Percentiles rank a stretch among this genome's conserved stretches.
These are phyloP conservation scores for Penicillium sp. DNA, from an alignment of 2,329 filamentous ascomycete species.

Conservation along the genomic window DNA sequence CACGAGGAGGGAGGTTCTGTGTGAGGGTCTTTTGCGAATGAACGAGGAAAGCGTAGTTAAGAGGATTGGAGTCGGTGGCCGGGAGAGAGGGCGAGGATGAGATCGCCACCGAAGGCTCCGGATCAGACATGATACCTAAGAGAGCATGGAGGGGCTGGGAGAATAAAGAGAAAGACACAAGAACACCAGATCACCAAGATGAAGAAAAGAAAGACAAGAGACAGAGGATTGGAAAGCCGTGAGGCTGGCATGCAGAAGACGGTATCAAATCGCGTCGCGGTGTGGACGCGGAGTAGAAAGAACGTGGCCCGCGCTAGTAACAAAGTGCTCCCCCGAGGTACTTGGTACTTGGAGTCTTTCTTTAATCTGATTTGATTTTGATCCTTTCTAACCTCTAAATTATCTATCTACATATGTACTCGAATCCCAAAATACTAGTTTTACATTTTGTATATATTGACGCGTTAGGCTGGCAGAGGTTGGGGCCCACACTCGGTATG, in stretches of 20 bases:
- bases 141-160: slow-evolving; percentile 11
- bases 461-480: not conserved
- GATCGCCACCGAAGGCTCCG: slow-evolving; percentile 25
- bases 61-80: slow-evolving; percentile 27
- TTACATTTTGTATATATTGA: not conserved
- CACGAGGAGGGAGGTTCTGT: slow-evolving; percentile 48
- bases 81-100: slow-evolving; percentile 31
- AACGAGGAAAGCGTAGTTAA: slow-evolving; percentile 50
- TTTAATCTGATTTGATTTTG: not conserved
- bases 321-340: slow-evolving; percentile 12
- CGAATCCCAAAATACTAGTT: rapidly evolving
- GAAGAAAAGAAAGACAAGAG: slow-evolving; percentile 6
- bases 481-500: not conserved
- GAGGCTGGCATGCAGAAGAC: slow-evolving; percentile 21
- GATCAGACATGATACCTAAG: slow-evolving; percentile 30
- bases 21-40: slow-evolving; percentile 51
- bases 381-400: not conserved
- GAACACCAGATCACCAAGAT: slow-evolving; percentile 5
- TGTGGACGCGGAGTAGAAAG: slow-evolving; percentile 27
- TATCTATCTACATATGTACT: not conserved
- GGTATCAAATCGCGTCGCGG: slow-evolving; percentile 27
- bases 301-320: slow-evolving; percentile 24
- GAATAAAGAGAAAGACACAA: slow-evolving; percentile 7
- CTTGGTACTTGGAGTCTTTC: slow-evolving; percentile 4
- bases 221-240: slow-evolving; percentile 4